Conservation (phyloP, 768 basidiomycete species). For the Collybiopsis confluens region DNA sequence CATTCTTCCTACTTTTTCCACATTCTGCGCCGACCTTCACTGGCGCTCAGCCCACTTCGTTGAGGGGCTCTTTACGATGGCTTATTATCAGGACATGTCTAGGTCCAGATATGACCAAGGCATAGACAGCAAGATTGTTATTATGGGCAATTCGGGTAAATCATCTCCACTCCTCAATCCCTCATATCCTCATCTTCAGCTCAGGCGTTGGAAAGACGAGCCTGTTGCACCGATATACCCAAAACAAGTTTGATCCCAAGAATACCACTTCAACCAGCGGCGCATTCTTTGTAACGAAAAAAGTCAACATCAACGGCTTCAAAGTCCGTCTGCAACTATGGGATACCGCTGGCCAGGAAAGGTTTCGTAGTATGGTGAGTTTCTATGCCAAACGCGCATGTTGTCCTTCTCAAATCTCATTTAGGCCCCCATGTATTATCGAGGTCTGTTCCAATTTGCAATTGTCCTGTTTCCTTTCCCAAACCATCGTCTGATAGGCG, state of each 20-base stretch:
- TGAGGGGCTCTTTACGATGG: slow-evolving; percentile 35
- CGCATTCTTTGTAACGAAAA: slow-evolving; percentile 92
- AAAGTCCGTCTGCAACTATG: slow-evolving; percentile 85
- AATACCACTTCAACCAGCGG: slow-evolving; percentile 89
- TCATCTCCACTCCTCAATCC: slow-evolving; percentile 13
- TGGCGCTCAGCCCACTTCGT: slow-evolving; percentile 6
- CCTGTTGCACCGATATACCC: slow-evolving; percentile 84
- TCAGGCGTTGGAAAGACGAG: slow-evolving; percentile 91
- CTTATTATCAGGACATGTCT: slow-evolving; percentile 46
- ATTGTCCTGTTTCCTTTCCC: slow-evolving; percentile 11
- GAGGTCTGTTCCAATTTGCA: slow-evolving; percentile 34
- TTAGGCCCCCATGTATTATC: slow-evolving; percentile 95
- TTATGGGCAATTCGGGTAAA: slow-evolving; percentile 76
- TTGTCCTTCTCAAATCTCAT: neutral
- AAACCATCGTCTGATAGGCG: slow-evolving; percentile 41
- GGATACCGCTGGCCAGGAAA: slow-evolving; percentile 94
- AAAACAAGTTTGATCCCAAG: slow-evolving; percentile 85
- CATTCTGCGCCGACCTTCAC: neutral
- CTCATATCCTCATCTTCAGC: slow-evolving; percentile 4
- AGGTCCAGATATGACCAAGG: slow-evolving; percentile 74
- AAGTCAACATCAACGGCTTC: slow-evolving; percentile 78
- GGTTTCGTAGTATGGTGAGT: slow-evolving; percentile 79
- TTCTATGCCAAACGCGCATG: slow-evolving; percentile 7
- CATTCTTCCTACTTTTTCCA: neutral
- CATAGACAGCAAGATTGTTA: slow-evolving; percentile 92